phyloP scores from a whole-genome alignment of 2,329 filamentous ascomycete species.

The Camptophora hylomeconis region DNA sequence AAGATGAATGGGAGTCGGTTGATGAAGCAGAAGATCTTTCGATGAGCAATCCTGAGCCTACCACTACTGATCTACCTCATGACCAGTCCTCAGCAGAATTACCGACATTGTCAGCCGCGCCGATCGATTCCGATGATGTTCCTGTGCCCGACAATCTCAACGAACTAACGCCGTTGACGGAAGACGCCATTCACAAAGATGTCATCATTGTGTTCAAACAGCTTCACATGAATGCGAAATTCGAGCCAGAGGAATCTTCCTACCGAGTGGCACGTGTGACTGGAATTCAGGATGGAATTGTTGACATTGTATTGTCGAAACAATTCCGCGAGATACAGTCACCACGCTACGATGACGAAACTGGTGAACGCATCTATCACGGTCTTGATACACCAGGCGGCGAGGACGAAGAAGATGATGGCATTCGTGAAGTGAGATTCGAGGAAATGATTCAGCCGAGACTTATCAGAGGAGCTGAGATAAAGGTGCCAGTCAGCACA shows the following conservation, averaged over 20 bases:
- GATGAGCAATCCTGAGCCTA: slow-evolving; percentile 16
- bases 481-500: too few species aligned
- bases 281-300: slow-evolving; percentile 36
- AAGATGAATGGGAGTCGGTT: slow-evolving; percentile 21
- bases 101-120: slow-evolving; percentile 2
- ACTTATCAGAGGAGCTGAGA: slow-evolving; percentile 43
- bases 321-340: slow-evolving; percentile 48
- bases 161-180: slow-evolving; percentile 21
- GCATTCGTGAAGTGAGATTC: slow-evolving; percentile 47
- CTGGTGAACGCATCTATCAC: slow-evolving; percentile 60
- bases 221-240: slow-evolving; percentile 34
- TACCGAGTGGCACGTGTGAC: slow-evolving; percentile 55
- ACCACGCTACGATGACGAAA: slow-evolving; percentile 46
- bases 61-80: slow-evolving; percentile 30
- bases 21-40: slow-evolving; percentile 8
- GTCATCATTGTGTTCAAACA: slow-evolving; percentile 36
- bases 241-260: slow-evolving; percentile 34
- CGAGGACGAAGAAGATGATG: slow-evolving; percentile 44
- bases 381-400: slow-evolving; percentile 62
- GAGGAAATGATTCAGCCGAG: slow-evolving; percentile 55
- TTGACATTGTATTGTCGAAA: slow-evolving; percentile 55
- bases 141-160: slow-evolving; percentile 46
- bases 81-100: slow-evolving; percentile 7
- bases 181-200: too few species aligned
- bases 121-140: slow-evolving; percentile 9